Base-by-base conservation (phyloP, 345 rosid species). In the Brassica cretica region DNA sequence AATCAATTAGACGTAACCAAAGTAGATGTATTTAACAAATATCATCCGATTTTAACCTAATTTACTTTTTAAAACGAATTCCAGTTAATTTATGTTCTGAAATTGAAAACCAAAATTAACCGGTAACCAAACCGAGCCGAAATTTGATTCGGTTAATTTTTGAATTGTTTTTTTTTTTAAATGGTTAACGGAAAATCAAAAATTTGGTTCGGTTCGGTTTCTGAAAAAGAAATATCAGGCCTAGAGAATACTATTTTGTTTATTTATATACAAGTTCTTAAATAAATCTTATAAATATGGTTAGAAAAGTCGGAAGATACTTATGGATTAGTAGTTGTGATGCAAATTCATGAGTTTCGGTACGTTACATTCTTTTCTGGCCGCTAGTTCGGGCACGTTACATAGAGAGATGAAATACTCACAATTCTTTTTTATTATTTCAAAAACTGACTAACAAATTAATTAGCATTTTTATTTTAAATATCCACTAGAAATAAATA, bases 301-400 rank as follows among this genome's bases (percentile, higher is more conserved):
- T 32, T 64, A 2, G 9, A 4, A 62, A 61, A 62, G 0, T 12
- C 3, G 33, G 19, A 75, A 41, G 24, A 32, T 64, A 64, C 3
- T 64, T 19, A 8, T 19, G 62, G 24, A 15, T 46, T 68, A 68
- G 30, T 59, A 76, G 64, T 46, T 62, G 19, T 69, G 37, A 62
- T 69, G 69, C 70, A 70, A 51, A 35, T 63, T 49, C 70, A 76
- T 55, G 64, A 33, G 80, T 62, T 70, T 46, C 2, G 25, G 70
- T 63, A 70, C 80, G 70, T 76, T 69, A 62, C 55, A 21, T 39
- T 14, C 9, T 46, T 68, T 24, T 68, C 14, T 46, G 59, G 71
- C 37, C 59, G 59, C 4, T 5, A 44, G 39, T 14, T 68, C 60
- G 60, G 72, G n/a, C 1, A 39, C 70, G 69, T 65, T 66, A 30